A percentile compares a stretch with the other conserved stretches of the same genome.
These are phyloP conservation scores for Rhododendron williamsianum DNA, from an alignment of 148 eudicot genomes.

Conservation along the genomic window DNA sequence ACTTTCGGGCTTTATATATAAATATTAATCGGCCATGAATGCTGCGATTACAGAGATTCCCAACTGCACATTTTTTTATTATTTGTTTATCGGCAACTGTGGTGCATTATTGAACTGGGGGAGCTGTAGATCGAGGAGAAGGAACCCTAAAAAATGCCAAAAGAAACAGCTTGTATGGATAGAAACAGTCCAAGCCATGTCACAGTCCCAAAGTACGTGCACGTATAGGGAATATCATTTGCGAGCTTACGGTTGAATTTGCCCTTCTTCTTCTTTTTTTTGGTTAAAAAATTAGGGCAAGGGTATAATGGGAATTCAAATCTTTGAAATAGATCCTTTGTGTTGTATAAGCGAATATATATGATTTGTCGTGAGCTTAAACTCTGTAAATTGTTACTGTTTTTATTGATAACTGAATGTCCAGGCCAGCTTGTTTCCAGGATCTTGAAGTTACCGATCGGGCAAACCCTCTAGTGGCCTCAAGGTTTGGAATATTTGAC, in stretches of 20 bases:
- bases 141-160: background rate
- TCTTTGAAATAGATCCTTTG: background rate
- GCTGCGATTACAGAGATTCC: background rate
- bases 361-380: no score
- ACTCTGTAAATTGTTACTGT: background rate
- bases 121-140: background rate
- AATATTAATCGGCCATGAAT: background rate
- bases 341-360: no score
- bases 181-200: slow-evolving; percentile 7
- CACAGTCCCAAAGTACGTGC: slow-evolving; percentile 4
- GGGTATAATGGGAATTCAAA: background rate
- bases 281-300: background rate
- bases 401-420: no score
- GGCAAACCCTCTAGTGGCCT: no score
- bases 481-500: no score
- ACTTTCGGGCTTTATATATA: background rate
- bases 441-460: no score
- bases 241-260: background rate
- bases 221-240: background rate
- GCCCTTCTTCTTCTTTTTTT: background rate
- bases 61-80: background rate
- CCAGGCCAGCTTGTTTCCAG: no score
- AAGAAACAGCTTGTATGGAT: background rate
- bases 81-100: background rate
- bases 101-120: background rate